Evolutionary conservation across 257 asterid genomes (phyloP).

Genomic region (Gentiana straminea): DNA sequence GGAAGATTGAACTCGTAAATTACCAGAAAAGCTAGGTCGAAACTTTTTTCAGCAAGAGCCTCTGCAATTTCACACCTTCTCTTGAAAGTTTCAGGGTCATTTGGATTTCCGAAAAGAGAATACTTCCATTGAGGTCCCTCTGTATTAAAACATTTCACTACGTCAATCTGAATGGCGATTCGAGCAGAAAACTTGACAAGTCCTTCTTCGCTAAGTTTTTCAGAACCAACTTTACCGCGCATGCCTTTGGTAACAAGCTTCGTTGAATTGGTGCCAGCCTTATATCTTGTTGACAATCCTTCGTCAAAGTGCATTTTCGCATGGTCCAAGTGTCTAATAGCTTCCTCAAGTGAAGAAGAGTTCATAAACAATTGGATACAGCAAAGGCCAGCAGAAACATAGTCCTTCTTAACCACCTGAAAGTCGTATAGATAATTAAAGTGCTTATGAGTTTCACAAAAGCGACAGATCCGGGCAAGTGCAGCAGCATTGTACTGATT

Average conservation of each 20-base stretch:
- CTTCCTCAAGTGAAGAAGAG: constrained; percentile 89
- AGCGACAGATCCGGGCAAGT: constrained; percentile 77
- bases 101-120: constrained; percentile 95
- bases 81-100: constrained; percentile 89
- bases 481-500: constrained; percentile 81
- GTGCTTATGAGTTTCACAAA: constrained; percentile 89
- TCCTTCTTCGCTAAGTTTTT: constrained; percentile 91
- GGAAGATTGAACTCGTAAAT: constrained; percentile 82
- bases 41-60: constrained; percentile 81
- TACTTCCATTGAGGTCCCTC: constrained; percentile 92
- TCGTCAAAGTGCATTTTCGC: constrained; percentile 95
- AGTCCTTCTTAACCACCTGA: constrained; percentile 96
- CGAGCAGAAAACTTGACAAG: constrained; percentile 86
- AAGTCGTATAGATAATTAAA: constrained; percentile 83
- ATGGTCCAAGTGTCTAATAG: constrained; percentile 76
- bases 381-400: constrained; percentile 92
- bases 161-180: constrained; percentile 83
- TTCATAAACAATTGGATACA: constrained; percentile 92
- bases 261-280: constrained; percentile 50
- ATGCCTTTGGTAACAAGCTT: constrained; percentile 69
- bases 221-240: constrained; percentile 81
- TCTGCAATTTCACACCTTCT: constrained; percentile 97
- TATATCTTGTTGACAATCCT: constrained; percentile 71
- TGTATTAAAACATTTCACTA: constrained; percentile 80
- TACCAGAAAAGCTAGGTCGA: constrained; percentile 87